Evolutionary conservation across 495 filamentous ascomycete species (phyloP).

Genomic region (Penicillium nucicola): DNA sequence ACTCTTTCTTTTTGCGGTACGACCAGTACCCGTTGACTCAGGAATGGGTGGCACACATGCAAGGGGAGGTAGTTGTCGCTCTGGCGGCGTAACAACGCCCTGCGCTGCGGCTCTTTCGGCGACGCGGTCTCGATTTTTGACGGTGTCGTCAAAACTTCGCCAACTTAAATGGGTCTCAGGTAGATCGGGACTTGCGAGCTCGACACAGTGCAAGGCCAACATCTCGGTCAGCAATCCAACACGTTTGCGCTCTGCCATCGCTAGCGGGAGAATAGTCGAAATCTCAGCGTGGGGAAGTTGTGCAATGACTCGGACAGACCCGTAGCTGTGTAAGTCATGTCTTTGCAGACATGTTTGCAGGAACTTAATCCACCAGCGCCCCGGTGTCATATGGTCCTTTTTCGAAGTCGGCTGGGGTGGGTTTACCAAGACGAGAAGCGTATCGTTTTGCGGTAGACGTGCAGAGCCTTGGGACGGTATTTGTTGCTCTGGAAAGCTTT

Average conservation of each 20-base stretch:
- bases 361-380: constrained; percentile 30
- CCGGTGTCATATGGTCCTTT: constrained; percentile 40
- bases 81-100: constrained; percentile 32
- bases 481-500: constrained; percentile 37
- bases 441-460: constrained; percentile 52
- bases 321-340: constrained; percentile 27
- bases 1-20: neutral
- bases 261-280: constrained; percentile 47
- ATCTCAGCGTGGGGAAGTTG: constrained; percentile 55
- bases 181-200: constrained; percentile 38
- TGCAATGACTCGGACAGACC: constrained; percentile 69
- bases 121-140: constrained; percentile 32
- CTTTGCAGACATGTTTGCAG: constrained; percentile 31
- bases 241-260: constrained; percentile 48
- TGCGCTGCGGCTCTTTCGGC: constrained; percentile 30
- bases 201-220: constrained; percentile 45
- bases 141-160: constrained; percentile 28
- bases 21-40: neutral
- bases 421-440: constrained; percentile 65
- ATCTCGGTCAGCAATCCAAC: constrained; percentile 53
- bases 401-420: constrained; percentile 23
- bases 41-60: constrained; percentile 21
- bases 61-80: constrained; percentile 28
- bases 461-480: constrained; percentile 20
- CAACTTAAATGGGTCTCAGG: constrained; percentile 8